Conservation (phyloP, 2,329 filamentous ascomycete species). For the Nannizzia gypsea region DNA sequence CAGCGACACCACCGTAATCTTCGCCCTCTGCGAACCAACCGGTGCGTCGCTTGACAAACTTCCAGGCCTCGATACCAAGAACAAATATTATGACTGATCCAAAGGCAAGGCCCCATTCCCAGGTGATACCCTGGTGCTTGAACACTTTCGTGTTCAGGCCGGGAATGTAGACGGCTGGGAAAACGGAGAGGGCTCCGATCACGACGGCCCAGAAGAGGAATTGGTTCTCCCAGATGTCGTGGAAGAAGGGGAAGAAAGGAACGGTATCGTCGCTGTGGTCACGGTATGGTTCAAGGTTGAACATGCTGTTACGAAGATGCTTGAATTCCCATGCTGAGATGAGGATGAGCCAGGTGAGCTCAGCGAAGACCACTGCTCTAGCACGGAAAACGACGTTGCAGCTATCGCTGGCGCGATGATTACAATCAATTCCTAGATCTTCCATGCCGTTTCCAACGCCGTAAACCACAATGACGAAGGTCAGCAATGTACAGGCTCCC, state of each 20-base stretch:
- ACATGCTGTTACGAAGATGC: constrained; percentile 44
- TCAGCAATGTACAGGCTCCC: constrained; percentile 38
- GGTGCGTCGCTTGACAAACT: constrained; percentile 42
- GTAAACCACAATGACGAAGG: constrained; percentile 44
- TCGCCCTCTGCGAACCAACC: constrained; percentile 23
- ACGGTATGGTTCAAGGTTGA: constrained; percentile 36
- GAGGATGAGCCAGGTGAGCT: constrained; percentile 45
- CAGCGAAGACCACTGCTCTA: constrained; percentile 46
- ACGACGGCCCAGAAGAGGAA: constrained; percentile 42
- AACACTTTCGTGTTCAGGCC: constrained; percentile 49
- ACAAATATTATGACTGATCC: constrained; percentile 46
- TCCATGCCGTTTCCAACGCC: constrained; percentile 30
- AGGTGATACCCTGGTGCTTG: constrained; percentile 48
- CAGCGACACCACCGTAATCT: constrained; percentile 17
- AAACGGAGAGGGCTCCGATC: constrained; percentile 39
- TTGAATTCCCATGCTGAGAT: constrained; percentile 48
- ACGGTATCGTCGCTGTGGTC: constrained; percentile 17
- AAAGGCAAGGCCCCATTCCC: constrained; percentile 54
- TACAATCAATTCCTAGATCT: constrained; percentile 17
- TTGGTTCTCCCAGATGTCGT: constrained; percentile 34
- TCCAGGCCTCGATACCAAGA: constrained; percentile 47
- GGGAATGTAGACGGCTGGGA: constrained; percentile 47
- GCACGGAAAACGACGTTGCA: constrained; percentile 30
- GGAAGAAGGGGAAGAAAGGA: constrained; percentile 29
- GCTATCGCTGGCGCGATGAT: constrained; percentile 10